Conservation (phyloP, 805 yeast species). For the Brettanomyces custersianus region DNA sequence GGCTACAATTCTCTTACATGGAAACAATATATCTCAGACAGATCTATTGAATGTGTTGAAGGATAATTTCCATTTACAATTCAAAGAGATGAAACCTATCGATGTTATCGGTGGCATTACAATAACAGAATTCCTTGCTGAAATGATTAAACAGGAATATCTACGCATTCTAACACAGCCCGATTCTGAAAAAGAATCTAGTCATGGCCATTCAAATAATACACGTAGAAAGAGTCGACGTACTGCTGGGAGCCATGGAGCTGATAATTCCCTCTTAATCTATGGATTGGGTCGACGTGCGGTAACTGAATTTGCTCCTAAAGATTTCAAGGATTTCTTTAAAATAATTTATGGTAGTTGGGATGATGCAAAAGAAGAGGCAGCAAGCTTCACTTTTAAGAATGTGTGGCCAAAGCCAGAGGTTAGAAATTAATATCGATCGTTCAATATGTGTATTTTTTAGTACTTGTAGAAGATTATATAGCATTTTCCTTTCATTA, state of each 20-base stretch:
- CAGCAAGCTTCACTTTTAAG: slow-evolving; percentile 18
- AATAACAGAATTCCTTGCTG: slow-evolving; percentile 14
- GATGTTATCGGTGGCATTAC: slow-evolving; percentile 14
- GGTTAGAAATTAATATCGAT: too few species aligned
- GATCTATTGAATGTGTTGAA: slow-evolving; percentile 18
- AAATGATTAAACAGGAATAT: slow-evolving; percentile 21
- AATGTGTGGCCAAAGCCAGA: slow-evolving; percentile 9
- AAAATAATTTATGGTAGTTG: slow-evolving; percentile 19
- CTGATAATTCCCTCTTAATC: slow-evolving; percentile 18
- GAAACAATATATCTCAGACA: slow-evolving; percentile 19
- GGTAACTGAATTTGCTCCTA: slow-evolving; percentile 17
- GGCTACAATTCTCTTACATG: slow-evolving; percentile 18
- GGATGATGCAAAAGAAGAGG: slow-evolving; percentile 20
- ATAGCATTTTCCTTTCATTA: not conserved
- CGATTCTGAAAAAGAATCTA: not conserved
- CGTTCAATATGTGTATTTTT: too few species aligned
- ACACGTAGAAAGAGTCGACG: slow-evolving; percentile 1
- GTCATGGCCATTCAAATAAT: slow-evolving; percentile 1
- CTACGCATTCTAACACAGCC: slow-evolving; percentile 7
- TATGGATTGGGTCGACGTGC: slow-evolving; percentile 23
- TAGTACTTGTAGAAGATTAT: too few species aligned
- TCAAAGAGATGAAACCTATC: slow-evolving; percentile 14
- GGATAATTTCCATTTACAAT: slow-evolving; percentile 15
- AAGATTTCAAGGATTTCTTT: slow-evolving; percentile 18
- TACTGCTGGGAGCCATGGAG: slow-evolving; percentile 4